Conservation (phyloP, 495 filamentous ascomycete genomes). For the Hypomontagnella monticulosa region DNA sequence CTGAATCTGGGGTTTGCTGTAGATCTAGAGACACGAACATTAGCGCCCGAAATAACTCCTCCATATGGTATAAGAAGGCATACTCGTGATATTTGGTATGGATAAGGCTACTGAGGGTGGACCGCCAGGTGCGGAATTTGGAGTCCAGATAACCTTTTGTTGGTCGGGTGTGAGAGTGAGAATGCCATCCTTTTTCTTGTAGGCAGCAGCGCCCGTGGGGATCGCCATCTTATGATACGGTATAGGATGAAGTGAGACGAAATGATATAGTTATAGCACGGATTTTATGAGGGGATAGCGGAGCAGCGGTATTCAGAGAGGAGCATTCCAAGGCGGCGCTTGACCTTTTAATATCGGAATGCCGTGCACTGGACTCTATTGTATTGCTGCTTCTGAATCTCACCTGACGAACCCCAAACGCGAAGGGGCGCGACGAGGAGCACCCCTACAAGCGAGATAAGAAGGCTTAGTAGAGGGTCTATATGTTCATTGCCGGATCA, state of each 20-base stretch:
- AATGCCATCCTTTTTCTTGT: conserved; percentile 96
- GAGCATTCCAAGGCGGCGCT: too few species aligned
- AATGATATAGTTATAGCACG: background rate
- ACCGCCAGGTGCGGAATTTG: conserved; percentile 63
- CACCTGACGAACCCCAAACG: conserved; percentile 1
- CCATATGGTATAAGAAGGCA: conserved; percentile 36
- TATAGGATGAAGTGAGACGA: background rate
- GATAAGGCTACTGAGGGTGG: conserved; percentile 71
- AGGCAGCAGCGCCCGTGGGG: conserved; percentile 75
- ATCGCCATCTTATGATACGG: conserved; percentile 62
- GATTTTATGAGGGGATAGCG: too few species aligned
- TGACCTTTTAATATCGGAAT: too few species aligned
- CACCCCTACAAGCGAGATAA: background rate
- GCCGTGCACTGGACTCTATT: too few species aligned
- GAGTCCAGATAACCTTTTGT: conserved; percentile 81
- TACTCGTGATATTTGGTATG: conserved; percentile 83
- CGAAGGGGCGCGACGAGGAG: conserved; percentile 2
- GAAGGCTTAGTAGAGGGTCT: background rate
- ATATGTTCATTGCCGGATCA: background rate
- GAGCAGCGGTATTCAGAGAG: too few species aligned
- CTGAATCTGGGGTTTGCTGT: conserved; percentile 86
- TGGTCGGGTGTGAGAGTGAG: conserved; percentile 76
- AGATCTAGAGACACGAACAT: conserved; percentile 66
- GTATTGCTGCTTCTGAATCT: background rate
- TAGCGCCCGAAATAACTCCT: conserved; percentile 4